These are phyloP conservation scores for Mycena pura DNA, from an alignment of 768 basidiomycete species.

Conservation along the genomic window DNA sequence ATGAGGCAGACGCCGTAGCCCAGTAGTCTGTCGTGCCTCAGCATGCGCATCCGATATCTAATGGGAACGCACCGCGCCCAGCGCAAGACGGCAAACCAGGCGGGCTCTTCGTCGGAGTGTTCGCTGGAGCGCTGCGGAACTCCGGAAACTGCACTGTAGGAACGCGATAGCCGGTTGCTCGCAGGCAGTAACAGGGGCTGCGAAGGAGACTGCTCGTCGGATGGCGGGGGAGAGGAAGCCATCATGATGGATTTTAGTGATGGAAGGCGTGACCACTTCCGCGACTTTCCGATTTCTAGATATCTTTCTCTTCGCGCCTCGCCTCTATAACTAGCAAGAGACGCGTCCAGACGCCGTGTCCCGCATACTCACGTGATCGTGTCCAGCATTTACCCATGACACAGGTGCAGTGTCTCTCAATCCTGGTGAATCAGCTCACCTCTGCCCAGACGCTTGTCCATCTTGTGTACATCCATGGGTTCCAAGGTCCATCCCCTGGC, in stretches of 20 bases:
- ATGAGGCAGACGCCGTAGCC: conserved; percentile 90
- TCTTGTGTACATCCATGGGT: conserved; percentile 64
- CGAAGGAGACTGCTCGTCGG: conserved; percentile 58
- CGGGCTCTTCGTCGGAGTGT: conserved; percentile 92
- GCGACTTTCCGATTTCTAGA: too few species aligned
- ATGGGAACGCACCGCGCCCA: conserved; percentile 82
- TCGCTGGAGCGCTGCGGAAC: conserved; percentile 86
- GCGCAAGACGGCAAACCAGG: conserved; percentile 88
- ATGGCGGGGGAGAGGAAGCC: conserved; percentile 17
- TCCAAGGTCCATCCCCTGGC: conserved; percentile 51
- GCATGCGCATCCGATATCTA: background rate
- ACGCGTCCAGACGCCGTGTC: too few species aligned
- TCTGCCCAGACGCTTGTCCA: conserved; percentile 45
- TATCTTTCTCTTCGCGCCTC: too few species aligned
- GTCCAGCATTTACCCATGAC: too few species aligned
- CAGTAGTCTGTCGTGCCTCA: conserved; percentile 61
- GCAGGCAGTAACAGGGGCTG: conserved; percentile 38
- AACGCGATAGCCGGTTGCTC: conserved; percentile 79
- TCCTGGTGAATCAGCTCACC: too few species aligned
- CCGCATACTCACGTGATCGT: too few species aligned
- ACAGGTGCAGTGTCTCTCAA: too few species aligned
- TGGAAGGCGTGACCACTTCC: too few species aligned
- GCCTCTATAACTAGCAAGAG: too few species aligned
- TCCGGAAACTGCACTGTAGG: conserved; percentile 85
- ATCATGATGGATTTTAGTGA: background rate